phyloP scores from a whole-genome alignment of 371 early-diverging fungal species.

The Catenaria anguillulae region DNA sequence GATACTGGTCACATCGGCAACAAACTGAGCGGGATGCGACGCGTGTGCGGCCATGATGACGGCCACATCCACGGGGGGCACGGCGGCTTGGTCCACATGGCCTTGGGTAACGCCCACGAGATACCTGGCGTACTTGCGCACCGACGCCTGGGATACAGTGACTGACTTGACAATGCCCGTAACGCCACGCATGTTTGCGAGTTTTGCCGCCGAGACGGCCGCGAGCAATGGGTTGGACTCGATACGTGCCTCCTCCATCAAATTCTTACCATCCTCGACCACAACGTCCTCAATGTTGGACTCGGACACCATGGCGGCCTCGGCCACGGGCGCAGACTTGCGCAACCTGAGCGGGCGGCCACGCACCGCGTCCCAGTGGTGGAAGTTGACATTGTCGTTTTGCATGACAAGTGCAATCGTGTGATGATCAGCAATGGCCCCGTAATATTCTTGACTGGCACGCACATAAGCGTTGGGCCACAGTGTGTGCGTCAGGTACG shows the following conservation, averaged over 20 bases:
- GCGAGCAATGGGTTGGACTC: no score
- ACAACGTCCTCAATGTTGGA: neutral
- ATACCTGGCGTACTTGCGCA: no score
- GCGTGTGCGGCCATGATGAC: neutral
- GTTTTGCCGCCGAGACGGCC: no score
- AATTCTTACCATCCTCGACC: neutral
- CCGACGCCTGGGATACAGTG: no score
- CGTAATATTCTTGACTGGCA: neutral
- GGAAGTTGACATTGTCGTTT: neutral
- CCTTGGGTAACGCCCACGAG: no score
- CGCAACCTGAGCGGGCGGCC: conserved; percentile 1
- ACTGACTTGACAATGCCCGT: no score
- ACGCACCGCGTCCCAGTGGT: neutral
- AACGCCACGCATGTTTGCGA: no score
- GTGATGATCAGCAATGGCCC: neutral
- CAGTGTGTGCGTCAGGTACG: conserved; percentile 1
- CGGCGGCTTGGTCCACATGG: neutral
- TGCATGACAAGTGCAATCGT: neutral
- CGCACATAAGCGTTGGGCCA: neutral
- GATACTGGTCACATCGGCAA: neutral
- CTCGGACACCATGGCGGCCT: neutral
- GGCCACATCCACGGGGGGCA: neutral
- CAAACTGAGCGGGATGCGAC: neutral
- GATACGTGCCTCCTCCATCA: no score
- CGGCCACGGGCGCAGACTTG: neutral